Base-by-base conservation (phyloP, 2,329 filamentous ascomycete species). In the Calonectria naviculata region DNA sequence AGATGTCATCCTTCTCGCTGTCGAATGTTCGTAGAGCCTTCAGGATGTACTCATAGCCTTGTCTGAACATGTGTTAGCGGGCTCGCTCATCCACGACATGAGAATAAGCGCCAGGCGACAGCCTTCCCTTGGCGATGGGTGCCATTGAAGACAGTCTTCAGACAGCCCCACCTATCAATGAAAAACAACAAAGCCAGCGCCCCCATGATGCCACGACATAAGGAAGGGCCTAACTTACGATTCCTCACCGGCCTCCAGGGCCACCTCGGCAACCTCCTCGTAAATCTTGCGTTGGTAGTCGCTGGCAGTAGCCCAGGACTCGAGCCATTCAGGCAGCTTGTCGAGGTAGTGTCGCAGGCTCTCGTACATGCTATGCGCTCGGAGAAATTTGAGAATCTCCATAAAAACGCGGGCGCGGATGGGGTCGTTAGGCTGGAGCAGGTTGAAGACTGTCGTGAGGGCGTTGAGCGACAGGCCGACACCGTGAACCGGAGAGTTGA, bases 401-500 rank as follows among this genome's bases (percentile, higher is more conserved):
- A 97, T 89, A 80, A 99, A 94, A 71, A 99, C 95, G 82, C 98
- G 93, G 85, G 93, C 98, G 72, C 97, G 93, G 81, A 94, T 90
- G 67, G 94, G 92, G 81, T 95, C 93, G 80, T 92, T 88, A 72
- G 92, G 86, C 77, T 92, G 86, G 77, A 98, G 90, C 76, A 97
- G 93, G 89, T 99, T 99, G 92, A 98, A 99, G 81, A 99, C 92
- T 79, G 95, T 98, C 81, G 94, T 95, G 78, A 99, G 91, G 78
- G 97, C 93, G 76, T 95, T 95, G 78, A 98, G 93, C 75, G 95
- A 95, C 75, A 99, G 90, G 61, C 93, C 93, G 73, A 93, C 89
- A 78, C 95, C 95, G 86, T 98, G 95, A 78, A 93, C 88, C 65
- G 95, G 94, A 62, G 96, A 97, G 73, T 94, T 94, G 73, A 93